Evolutionary conservation across 2,329 filamentous ascomycete genomes (phyloP).

Genomic region (Chalaropsis ovoidea): DNA sequence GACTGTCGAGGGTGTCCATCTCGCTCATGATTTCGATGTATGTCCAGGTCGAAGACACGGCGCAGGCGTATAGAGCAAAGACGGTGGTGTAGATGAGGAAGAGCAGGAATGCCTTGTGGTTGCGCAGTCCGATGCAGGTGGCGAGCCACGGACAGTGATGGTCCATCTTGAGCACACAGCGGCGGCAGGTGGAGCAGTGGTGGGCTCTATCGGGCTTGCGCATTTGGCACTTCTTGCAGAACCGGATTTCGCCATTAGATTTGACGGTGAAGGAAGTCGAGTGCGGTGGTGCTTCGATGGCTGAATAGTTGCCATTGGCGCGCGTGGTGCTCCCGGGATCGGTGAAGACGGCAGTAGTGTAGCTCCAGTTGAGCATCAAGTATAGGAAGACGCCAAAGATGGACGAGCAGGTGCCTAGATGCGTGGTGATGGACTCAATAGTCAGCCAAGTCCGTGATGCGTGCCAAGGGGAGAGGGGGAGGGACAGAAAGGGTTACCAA

Average conservation of each 20-base stretch:
- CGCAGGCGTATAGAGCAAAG: slow-evolving; percentile 74
- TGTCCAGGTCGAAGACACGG: slow-evolving; percentile 68
- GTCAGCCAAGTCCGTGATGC: not conserved
- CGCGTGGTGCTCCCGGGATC: slow-evolving; percentile 64
- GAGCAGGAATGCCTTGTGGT: slow-evolving; percentile 90
- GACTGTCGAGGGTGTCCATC: slow-evolving; percentile 58
- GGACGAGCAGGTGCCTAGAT: slow-evolving; percentile 46
- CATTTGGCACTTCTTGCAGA: slow-evolving; percentile 94
- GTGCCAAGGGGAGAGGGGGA: not conserved
- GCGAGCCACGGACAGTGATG: slow-evolving; percentile 98
- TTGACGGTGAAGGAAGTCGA: slow-evolving; percentile 83
- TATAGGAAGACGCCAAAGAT: slow-evolving; percentile 62
- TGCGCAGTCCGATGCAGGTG: slow-evolving; percentile 83
- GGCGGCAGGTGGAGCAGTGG: slow-evolving; percentile 89
- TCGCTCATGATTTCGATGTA: slow-evolving; percentile 70
- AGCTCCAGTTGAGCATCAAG: slow-evolving; percentile 71
- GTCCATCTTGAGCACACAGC: slow-evolving; percentile 98
- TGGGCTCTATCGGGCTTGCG: slow-evolving; percentile 92
- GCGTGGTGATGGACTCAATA: not conserved
- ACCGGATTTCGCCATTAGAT: slow-evolving; percentile 73
- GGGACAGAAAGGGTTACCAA: slow-evolving; percentile 41
- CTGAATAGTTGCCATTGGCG: slow-evolving; percentile 57
- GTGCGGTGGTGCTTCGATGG: slow-evolving; percentile 42
- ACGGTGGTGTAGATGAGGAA: slow-evolving; percentile 83
- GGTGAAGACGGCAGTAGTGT: slow-evolving; percentile 88